Evolutionary conservation across 73 alveolate genomes (phyloP).

Genomic region (Stentor coeruleus): DNA sequence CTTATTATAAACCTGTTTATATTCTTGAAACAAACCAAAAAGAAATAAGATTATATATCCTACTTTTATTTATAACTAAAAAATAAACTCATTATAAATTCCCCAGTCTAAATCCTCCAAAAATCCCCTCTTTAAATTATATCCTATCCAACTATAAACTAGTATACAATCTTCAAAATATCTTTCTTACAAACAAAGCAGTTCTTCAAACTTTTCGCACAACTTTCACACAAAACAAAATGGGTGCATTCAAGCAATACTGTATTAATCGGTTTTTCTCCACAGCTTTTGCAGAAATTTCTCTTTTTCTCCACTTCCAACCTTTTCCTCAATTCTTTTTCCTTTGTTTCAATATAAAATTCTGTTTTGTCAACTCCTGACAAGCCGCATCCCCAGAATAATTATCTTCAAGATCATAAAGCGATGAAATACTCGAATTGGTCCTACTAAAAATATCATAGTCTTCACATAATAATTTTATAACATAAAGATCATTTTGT

Average conservation of each 20-base stretch:
- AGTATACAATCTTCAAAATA: neutral
- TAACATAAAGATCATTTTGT: neutral
- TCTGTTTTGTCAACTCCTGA: neutral
- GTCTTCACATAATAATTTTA: constrained; percentile 25
- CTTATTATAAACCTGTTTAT: too few relatives aligned
- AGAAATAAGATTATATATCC: too few relatives aligned
- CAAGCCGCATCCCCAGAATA: neutral
- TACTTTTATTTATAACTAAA: too few relatives aligned
- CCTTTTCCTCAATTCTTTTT: neutral
- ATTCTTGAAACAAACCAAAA: too few relatives aligned
- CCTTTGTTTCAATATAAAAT: neutral
- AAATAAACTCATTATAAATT: too few relatives aligned
- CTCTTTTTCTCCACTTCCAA: constrained; percentile 23
- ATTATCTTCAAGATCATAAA: neutral
- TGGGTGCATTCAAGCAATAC: constrained; percentile 76
- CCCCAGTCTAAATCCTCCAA: too few relatives aligned
- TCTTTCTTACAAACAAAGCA: neutral
- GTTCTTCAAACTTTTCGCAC: constrained; percentile 44
- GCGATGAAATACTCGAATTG: constrained; percentile 6
- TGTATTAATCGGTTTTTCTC: constrained; percentile 58
- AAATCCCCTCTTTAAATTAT: too few relatives aligned
- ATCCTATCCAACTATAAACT: too few relatives aligned
- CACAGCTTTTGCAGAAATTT: constrained; percentile 69
- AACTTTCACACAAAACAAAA: constrained; percentile 56
- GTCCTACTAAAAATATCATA: constrained; percentile 11